phyloP scores from a whole-genome alignment of 2,329 filamentous ascomycete species.

The Colletotrichum neosansevieriae region DNA sequence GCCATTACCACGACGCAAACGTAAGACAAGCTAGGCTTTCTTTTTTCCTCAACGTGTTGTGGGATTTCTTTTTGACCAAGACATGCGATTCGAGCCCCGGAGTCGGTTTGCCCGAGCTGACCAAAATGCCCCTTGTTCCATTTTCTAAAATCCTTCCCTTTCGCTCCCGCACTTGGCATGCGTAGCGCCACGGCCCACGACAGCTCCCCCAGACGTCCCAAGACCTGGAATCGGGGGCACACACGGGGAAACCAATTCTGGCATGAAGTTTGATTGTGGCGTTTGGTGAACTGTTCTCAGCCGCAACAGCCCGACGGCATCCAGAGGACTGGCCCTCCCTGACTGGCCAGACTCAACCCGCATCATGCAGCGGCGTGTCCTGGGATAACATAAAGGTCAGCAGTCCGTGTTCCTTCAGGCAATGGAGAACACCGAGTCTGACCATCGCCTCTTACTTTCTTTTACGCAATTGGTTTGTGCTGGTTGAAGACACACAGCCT shows the following conservation, averaged over 20 bases:
- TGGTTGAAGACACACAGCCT: background rate
- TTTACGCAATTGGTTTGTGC: background rate
- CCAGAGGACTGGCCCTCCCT: background rate
- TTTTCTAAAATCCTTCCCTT: conserved; percentile 6
- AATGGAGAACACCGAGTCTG: background rate
- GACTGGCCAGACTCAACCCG: conserved; percentile 4
- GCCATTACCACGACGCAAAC: conserved; percentile 13
- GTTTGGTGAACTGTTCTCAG: background rate
- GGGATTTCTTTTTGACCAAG: background rate
- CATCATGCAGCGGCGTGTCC: background rate
- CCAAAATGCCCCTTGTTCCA: background rate
- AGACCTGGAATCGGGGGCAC: background rate
- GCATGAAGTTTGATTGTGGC: conserved; percentile 18
- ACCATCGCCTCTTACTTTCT: background rate
- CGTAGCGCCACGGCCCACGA: conserved; percentile 13
- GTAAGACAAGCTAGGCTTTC: conserved; percentile 1
- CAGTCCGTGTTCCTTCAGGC: background rate
- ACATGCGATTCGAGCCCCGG: conserved; percentile 6
- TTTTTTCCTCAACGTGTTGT: background rate
- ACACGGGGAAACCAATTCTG: conserved; percentile 9
- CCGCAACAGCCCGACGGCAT: conserved; percentile 11
- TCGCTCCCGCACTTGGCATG: conserved; percentile 17
- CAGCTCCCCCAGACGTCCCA: conserved; percentile 1
- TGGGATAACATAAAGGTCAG: conserved; percentile 14
- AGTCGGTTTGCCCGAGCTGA: conserved; percentile 10